Percentiles rank a stretch among this genome's conserved stretches.
Evolutionary conservation across 2,329 filamentous ascomycete species (phyloP).

Genomic region (Stemphylium vesicarium): DNA sequence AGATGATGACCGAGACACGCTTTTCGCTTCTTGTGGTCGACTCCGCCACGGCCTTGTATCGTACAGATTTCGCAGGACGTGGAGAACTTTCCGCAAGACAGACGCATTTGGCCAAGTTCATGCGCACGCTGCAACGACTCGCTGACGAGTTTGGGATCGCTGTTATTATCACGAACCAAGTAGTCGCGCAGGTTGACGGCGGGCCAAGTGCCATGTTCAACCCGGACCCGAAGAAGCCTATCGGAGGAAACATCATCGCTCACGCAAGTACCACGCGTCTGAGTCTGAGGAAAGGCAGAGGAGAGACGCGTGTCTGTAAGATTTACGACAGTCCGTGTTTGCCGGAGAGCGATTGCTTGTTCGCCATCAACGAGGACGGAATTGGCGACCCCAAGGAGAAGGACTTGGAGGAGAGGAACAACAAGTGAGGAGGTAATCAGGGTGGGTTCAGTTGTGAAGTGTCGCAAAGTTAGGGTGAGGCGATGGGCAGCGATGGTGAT

Average conservation of each 20-base stretch:
- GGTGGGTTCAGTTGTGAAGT: neutral
- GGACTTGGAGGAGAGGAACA: slow-evolving; percentile 76
- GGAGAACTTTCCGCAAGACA: slow-evolving; percentile 95
- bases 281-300: slow-evolving; percentile 93
- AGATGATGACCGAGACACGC: slow-evolving; percentile 99
- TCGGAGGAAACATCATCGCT: slow-evolving; percentile 98
- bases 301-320: slow-evolving; percentile 96
- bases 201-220: slow-evolving; percentile 98
- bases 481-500: slow-evolving; percentile 4
- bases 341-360: slow-evolving; percentile 94
- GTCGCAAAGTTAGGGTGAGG: neutral
- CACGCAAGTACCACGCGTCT: slow-evolving; percentile 95
- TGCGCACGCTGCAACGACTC: slow-evolving; percentile 81
- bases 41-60: slow-evolving; percentile 92
- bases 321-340: slow-evolving; percentile 98
- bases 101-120: slow-evolving; percentile 85
- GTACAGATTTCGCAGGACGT: slow-evolving; percentile 95
- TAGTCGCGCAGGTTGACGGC: slow-evolving; percentile 96
- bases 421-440: slow-evolving; percentile 17
- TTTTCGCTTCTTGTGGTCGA: slow-evolving; percentile 97
- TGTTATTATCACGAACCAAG: slow-evolving; percentile 98
- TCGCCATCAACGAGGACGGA: slow-evolving; percentile 96
- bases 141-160: slow-evolving; percentile 89
- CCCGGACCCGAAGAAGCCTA: slow-evolving; percentile 98
- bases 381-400: slow-evolving; percentile 96